These are phyloP conservation scores for Solanum chmielewskii DNA, from an alignment of 257 asterid species.

Conservation along the genomic window DNA sequence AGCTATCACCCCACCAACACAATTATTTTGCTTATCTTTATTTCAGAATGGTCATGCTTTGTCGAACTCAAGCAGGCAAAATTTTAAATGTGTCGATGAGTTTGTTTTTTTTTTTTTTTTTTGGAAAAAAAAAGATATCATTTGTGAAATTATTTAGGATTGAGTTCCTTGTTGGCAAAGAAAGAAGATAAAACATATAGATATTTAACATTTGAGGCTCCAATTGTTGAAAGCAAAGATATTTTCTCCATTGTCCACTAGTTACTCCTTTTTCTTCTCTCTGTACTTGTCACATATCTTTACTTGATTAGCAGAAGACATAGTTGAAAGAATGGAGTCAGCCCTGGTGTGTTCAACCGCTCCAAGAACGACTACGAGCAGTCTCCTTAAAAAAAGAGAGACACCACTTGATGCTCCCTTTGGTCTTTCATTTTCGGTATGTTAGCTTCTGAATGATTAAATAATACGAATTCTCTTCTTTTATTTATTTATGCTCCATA, in stretches of 20 bases:
- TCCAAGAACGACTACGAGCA: constrained; percentile 11
- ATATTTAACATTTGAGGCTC: constrained; percentile 11
- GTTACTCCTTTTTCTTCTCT: not conserved
- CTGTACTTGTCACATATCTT: not conserved
- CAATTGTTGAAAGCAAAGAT: constrained; percentile 16
- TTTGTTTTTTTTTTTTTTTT: too few species aligned
- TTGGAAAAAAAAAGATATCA: not conserved
- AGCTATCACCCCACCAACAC: not conserved
- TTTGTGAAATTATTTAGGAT: not conserved
- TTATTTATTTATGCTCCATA: not conserved
- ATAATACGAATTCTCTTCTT: not conserved
- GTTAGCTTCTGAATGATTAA: not conserved
- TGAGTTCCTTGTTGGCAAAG: not conserved
- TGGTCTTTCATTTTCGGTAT: constrained; percentile 25
- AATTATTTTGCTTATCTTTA: not conserved
- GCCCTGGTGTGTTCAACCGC: constrained; percentile 18
- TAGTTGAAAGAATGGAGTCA: constrained; percentile 13
- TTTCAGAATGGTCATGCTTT: not conserved
- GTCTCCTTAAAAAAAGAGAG: not conserved
- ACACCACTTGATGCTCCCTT: not conserved
- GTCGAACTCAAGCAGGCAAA: not conserved
- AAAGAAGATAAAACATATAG: not conserved
- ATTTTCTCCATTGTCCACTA: constrained; percentile 3
- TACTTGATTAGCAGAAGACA: not conserved
- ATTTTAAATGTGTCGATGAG: not conserved